These are phyloP conservation scores for Wickerhamomyces chaumierensis DNA, from an alignment of 805 yeast genomes.

Conservation along the genomic window DNA sequence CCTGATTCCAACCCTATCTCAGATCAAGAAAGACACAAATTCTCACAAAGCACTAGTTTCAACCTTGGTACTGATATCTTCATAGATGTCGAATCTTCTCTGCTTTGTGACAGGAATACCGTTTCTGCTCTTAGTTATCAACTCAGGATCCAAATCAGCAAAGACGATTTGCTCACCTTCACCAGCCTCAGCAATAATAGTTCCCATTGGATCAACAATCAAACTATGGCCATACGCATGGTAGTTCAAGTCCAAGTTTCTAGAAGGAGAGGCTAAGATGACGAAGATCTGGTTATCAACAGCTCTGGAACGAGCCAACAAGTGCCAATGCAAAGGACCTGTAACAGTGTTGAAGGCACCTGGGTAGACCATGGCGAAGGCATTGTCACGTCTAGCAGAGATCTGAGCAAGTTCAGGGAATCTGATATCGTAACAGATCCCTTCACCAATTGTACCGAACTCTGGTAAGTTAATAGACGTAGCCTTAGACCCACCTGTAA, in stretches of 20 bases:
- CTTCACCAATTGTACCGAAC: conserved; percentile 63
- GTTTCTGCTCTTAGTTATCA: conserved; percentile 43
- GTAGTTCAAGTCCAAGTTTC: conserved; percentile 48
- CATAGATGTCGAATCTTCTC: conserved; percentile 55
- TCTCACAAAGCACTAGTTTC: conserved; percentile 8
- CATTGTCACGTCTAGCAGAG: conserved; percentile 51
- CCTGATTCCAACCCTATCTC: no score
- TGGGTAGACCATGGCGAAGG: conserved; percentile 76
- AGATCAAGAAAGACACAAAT: neutral
- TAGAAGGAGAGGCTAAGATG: conserved; percentile 81
- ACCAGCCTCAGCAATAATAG: conserved; percentile 64
- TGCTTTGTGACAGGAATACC: conserved; percentile 63
- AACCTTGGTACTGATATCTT: conserved; percentile 13
- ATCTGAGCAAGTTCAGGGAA: conserved; percentile 71
- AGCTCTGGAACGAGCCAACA: conserved; percentile 64
- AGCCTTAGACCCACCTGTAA: conserved; percentile 73
- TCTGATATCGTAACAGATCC: conserved; percentile 75
- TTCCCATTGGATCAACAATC: conserved; percentile 57
- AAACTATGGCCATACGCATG: conserved; percentile 63
- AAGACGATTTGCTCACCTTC: conserved; percentile 67
- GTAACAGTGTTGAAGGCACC: conserved; percentile 84
- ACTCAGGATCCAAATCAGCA: conserved; percentile 59
- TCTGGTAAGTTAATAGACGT: conserved; percentile 37
- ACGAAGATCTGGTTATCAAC: conserved; percentile 68
- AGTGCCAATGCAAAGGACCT: conserved; percentile 80